These are phyloP conservation scores for Phytophthora crassamura DNA, from an alignment of 352 stramenopile species.

Conservation along the genomic window DNA sequence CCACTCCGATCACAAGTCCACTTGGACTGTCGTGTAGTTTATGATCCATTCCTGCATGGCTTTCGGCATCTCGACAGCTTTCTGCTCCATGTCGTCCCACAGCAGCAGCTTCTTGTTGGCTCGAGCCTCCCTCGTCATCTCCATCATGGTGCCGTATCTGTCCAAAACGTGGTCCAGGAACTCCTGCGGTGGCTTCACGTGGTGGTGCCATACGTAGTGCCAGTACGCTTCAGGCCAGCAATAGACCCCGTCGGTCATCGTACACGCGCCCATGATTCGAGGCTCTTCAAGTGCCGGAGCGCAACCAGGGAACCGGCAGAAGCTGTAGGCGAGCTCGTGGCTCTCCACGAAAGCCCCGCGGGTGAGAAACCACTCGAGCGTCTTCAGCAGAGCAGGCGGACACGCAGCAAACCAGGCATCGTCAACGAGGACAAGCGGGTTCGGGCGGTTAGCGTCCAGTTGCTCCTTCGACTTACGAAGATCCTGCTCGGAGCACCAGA, in stretches of 20 bases:
- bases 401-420: constrained; percentile 49
- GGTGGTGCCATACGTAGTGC: constrained; percentile 74
- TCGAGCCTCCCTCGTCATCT: constrained; percentile 35
- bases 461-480: not conserved
- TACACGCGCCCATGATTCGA: constrained; percentile 74
- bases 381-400: constrained; percentile 17
- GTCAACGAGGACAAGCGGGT: constrained; percentile 63
- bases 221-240: constrained; percentile 83
- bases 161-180: constrained; percentile 66
- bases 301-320: constrained; percentile 73
- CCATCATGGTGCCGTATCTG: constrained; percentile 40
- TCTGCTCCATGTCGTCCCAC: constrained; percentile 56
- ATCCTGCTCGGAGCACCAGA: constrained; percentile 48
- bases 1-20: constrained; percentile 18
- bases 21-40: constrained; percentile 58
- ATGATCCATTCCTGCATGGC: constrained; percentile 78
- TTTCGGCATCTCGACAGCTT: constrained; percentile 49
- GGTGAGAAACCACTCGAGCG: constrained; percentile 70
- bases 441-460: constrained; percentile 39
- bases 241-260: constrained; percentile 76
- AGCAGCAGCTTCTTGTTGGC: constrained; percentile 45
- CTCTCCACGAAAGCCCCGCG: constrained; percentile 68
- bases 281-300: constrained; percentile 38
- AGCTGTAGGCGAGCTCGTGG: constrained; percentile 85
- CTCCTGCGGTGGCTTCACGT: constrained; percentile 62